Evolutionary conservation across 768 basidiomycete genomes (phyloP).

Genomic region (Peribolospora kevripleyi): DNA sequence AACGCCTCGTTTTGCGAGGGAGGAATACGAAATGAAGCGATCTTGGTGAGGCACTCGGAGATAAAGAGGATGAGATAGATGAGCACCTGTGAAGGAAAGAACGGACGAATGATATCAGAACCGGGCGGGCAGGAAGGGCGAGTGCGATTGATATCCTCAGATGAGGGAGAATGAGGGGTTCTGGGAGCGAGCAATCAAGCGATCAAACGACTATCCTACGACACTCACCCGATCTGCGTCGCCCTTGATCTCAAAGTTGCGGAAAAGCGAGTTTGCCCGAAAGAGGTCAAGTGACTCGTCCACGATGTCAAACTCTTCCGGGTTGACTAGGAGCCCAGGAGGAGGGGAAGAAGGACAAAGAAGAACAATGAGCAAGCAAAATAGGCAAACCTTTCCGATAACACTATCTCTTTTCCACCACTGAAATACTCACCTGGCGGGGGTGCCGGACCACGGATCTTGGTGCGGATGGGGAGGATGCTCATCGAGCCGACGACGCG

Average conservation of each 20-base stretch:
- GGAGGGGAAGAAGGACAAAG: slow-evolving; percentile 21
- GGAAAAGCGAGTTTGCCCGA: slow-evolving; percentile 93
- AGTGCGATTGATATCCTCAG: too few relatives aligned
- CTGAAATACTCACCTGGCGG: slow-evolving; percentile 23
- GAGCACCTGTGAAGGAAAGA: slow-evolving; percentile 25
- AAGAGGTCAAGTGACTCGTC: slow-evolving; percentile 93
- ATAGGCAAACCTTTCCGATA: neutral
- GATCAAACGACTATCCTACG: neutral
- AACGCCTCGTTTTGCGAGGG: slow-evolving; percentile 44
- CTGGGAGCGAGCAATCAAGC: neutral
- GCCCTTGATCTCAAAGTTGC: slow-evolving; percentile 98
- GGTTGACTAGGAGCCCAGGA: slow-evolving; percentile 34
- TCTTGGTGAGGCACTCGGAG: slow-evolving; percentile 83
- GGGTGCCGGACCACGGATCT: slow-evolving; percentile 76
- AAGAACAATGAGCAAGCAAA: neutral
- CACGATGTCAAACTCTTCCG: slow-evolving; percentile 58
- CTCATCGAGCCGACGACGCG: slow-evolving; percentile 72
- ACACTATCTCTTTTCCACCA: neutral
- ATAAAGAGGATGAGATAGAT: slow-evolving; percentile 95
- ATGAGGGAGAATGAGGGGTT: too few relatives aligned
- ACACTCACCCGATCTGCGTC: slow-evolving; percentile 51
- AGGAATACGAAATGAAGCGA: slow-evolving; percentile 43
- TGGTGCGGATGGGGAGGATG: slow-evolving; percentile 72
- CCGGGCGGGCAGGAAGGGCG: too few relatives aligned
- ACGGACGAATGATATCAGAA: too few relatives aligned